phyloP scores from a whole-genome alignment of 805 yeast species.

The Nakazawaea anatomiae region DNA sequence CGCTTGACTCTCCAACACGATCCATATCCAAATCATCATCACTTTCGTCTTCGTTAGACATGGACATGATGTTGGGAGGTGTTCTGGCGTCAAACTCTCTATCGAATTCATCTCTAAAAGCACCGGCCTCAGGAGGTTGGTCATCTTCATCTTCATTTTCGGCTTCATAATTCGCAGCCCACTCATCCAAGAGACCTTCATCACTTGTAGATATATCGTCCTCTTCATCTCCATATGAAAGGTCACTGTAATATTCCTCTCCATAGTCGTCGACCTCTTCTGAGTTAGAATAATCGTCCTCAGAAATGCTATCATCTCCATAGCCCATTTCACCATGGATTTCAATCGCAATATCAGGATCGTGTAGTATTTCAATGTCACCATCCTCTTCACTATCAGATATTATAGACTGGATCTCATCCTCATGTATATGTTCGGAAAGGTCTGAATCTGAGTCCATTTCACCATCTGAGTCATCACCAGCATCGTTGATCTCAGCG shows the following conservation, averaged over 20 bases:
- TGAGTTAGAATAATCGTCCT: slow-evolving; percentile 14
- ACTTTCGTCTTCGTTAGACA: slow-evolving; percentile 18
- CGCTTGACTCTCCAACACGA: slow-evolving; percentile 11
- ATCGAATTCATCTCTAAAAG: slow-evolving; percentile 23
- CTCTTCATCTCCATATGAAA: slow-evolving; percentile 15
- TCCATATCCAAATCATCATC: slow-evolving; percentile 13
- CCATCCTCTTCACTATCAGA: slow-evolving; percentile 16
- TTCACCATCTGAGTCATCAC: slow-evolving; percentile 16
- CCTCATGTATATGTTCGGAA: slow-evolving; percentile 11
- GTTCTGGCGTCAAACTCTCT: slow-evolving; percentile 22
- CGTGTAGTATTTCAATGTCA: slow-evolving; percentile 12
- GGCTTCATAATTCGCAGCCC: slow-evolving; percentile 18
- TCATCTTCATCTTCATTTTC: slow-evolving; percentile 25
- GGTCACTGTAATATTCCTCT: slow-evolving; percentile 16
- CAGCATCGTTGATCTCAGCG: slow-evolving; percentile 16
- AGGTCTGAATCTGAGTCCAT: slow-evolving; percentile 11
- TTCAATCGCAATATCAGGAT: slow-evolving; percentile 6
- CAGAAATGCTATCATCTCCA: slow-evolving; percentile 20
- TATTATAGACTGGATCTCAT: slow-evolving; percentile 14
- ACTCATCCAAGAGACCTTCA: slow-evolving; percentile 16
- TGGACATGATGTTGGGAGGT: slow-evolving; percentile 20
- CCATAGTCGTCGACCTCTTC: slow-evolving; percentile 13
- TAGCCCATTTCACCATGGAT: slow-evolving; percentile 20
- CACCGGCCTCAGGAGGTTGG: slow-evolving; percentile 25
- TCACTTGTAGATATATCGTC: slow-evolving; percentile 19